phyloP scores from a whole-genome alignment of 768 basidiomycete genomes.

The Panaeolus cyanescens region DNA sequence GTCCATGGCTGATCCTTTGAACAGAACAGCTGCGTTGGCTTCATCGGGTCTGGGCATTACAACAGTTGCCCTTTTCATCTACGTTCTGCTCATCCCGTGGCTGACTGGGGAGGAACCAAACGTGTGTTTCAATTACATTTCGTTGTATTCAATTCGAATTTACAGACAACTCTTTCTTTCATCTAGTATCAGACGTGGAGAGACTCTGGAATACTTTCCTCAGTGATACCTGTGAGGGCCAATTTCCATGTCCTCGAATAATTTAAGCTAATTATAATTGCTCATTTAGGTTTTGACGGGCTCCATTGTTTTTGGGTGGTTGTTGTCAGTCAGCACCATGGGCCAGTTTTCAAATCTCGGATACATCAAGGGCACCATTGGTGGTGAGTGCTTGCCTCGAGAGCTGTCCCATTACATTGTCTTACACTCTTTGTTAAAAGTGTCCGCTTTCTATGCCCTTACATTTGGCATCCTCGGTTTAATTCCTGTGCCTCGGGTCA shows the following conservation, averaged over 20 bases:
- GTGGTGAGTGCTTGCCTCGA: constrained; percentile 39
- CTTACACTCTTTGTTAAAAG: constrained; percentile 33
- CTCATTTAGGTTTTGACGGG: constrained; percentile 52
- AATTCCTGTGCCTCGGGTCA: constrained; percentile 61
- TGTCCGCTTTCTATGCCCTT: constrained; percentile 69
- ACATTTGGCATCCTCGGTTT: constrained; percentile 76
- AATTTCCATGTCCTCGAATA: neutral
- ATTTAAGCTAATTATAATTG: constrained; percentile 3
- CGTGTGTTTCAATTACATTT: constrained; percentile 42
- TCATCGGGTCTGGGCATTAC: constrained; percentile 57
- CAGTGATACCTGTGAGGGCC: constrained; percentile 59
- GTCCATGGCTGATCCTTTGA: neutral
- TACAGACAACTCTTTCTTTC: neutral
- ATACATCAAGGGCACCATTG: constrained; percentile 62
- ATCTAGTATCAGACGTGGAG: constrained; percentile 76
- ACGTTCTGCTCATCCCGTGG: constrained; percentile 69
- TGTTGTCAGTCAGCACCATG: constrained; percentile 58
- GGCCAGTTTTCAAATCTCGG: constrained; percentile 71
- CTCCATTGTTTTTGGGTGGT: constrained; percentile 72
- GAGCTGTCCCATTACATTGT: neutral
- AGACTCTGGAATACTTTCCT: constrained; percentile 66
- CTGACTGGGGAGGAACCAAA: constrained; percentile 68
- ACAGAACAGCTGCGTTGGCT: constrained; percentile 53
- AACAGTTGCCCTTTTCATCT: constrained; percentile 73
- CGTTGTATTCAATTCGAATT: neutral